Evolutionary conservation across 108 stramenopile genomes (phyloP).

Genomic region (Skeletonema tropicum): DNA sequence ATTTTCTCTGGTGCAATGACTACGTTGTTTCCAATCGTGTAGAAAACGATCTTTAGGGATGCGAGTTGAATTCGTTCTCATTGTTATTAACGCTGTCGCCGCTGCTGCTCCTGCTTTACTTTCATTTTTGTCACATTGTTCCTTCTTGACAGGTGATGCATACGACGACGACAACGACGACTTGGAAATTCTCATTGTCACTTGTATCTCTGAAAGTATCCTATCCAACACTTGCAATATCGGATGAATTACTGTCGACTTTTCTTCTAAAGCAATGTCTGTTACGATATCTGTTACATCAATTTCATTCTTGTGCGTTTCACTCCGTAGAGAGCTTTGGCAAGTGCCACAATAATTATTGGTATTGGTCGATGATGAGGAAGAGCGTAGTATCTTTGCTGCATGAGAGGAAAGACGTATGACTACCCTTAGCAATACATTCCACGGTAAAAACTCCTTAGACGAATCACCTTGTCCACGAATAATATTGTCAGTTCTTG

Average conservation of each 20-base stretch:
- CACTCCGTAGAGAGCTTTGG: neutral
- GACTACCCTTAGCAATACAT: constrained; percentile 34
- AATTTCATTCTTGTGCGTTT: constrained; percentile 1
- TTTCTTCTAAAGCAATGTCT: too few species aligned
- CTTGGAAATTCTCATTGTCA: constrained; percentile 7
- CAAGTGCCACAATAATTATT: neutral
- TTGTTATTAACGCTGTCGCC: neutral
- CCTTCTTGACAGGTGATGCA: neutral
- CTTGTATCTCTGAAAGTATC: constrained; percentile 22
- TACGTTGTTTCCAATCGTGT: constrained; percentile 14
- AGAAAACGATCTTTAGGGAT: constrained; percentile 17
- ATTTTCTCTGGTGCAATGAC: constrained; percentile 8
- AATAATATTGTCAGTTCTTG: neutral
- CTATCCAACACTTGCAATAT: constrained; percentile 28
- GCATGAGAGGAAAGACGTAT: constrained; percentile 34
- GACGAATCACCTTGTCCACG: neutral
- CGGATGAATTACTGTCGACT: constrained; percentile 19
- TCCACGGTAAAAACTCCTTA: constrained; percentile 23
- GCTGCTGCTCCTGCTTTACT: neutral
- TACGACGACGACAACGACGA: neutral
- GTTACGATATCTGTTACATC: too few species aligned
- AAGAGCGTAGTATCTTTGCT: constrained; percentile 10
- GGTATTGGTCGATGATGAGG: neutral
- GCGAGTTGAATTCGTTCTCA: neutral
- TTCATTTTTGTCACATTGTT: neutral